These are phyloP conservation scores for Pezicula radicicola DNA, from an alignment of 2,329 filamentous ascomycete species.

Conservation along the genomic window DNA sequence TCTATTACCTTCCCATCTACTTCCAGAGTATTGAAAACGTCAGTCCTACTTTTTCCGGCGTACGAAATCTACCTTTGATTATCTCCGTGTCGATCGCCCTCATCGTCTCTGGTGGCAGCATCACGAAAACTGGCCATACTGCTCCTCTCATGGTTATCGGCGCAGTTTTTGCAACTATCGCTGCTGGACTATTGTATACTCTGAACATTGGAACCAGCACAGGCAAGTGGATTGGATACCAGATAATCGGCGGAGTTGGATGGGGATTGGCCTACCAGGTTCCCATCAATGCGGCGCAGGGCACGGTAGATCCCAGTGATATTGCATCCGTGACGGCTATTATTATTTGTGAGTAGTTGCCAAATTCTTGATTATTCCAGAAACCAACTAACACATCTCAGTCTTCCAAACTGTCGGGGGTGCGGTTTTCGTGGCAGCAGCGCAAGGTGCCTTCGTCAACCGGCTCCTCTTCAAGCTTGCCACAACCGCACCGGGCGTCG, in stretches of 20 bases:
- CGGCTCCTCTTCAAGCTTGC: constrained; percentile 40
- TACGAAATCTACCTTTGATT: constrained; percentile 18
- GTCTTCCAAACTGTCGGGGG: constrained; percentile 29
- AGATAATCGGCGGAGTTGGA: constrained; percentile 50
- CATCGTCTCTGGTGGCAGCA: constrained; percentile 16
- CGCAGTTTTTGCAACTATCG: constrained; percentile 21
- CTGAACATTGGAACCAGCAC: constrained; percentile 43
- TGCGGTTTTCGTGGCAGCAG: constrained; percentile 17
- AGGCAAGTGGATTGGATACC: constrained; percentile 51
- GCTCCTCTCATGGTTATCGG: constrained; percentile 27
- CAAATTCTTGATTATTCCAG: background rate
- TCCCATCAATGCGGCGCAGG: constrained; percentile 27
- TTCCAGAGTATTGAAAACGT: constrained; percentile 25
- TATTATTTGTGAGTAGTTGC: constrained; percentile 21
- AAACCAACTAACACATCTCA: constrained; percentile 13
- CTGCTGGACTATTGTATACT: constrained; percentile 53
- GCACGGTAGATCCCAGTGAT: constrained; percentile 10
- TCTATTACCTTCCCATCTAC: constrained; percentile 35
- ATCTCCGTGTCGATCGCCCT: constrained; percentile 20
- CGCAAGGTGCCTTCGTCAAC: constrained; percentile 21
- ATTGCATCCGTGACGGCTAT: constrained; percentile 41
- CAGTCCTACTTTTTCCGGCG: constrained; percentile 13
- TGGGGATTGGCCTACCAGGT: constrained; percentile 50
- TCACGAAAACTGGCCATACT: background rate
- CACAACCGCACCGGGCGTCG: constrained; percentile 33